Evolutionary conservation across 768 basidiomycete species (phyloP), one percentile per base, ranked within the genome.

Genomic region (Podaxis sp.): DNA sequence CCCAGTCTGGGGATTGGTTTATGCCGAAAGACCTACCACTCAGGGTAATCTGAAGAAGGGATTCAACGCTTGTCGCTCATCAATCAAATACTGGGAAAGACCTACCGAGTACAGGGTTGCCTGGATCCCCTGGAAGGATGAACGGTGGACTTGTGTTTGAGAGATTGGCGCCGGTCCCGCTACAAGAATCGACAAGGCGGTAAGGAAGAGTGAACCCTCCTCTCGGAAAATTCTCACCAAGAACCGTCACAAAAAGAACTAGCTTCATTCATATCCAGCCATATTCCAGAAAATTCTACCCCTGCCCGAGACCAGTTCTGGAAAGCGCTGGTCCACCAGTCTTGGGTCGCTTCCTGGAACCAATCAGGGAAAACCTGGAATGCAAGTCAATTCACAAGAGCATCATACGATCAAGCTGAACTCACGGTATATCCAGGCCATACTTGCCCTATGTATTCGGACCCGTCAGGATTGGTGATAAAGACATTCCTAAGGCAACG

Each of bases 361-460:
- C 68, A 73, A 62, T 73, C 69, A 27, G 73, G 71, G 58, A 72
- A 72, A 23, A 70, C 73, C 64, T 71, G 21, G 21, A 27, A 51
- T 28, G 16, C 35, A 40, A 28, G 35, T 52, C 38, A 53, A 27
- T n/a, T n/a, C n/a, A n/a, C 16, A 53, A 27, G 11, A 4, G 10
- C 13, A 0, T 5, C 58, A 18, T 5, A n/a, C 36, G 38, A 14
- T n/a, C 32, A 27, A 42, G 25, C 9, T 47, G n/a, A 35, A 66
- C 68, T 44, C 37, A 85, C 88, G 5, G 87, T 86, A 71, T 83
- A 87, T 23, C 90, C 88, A 14, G 90, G 89, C 89, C 88, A 91
- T 7, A 90, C 89, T 67, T 86, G 79, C 10, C 91, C 91, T 1
- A 90, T 68, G 69, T 88, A 91, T 65, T 86, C 80, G 38, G 85